Conservation (phyloP, 176 grass and related monocot species). For the Zoysia japonica region DNA sequence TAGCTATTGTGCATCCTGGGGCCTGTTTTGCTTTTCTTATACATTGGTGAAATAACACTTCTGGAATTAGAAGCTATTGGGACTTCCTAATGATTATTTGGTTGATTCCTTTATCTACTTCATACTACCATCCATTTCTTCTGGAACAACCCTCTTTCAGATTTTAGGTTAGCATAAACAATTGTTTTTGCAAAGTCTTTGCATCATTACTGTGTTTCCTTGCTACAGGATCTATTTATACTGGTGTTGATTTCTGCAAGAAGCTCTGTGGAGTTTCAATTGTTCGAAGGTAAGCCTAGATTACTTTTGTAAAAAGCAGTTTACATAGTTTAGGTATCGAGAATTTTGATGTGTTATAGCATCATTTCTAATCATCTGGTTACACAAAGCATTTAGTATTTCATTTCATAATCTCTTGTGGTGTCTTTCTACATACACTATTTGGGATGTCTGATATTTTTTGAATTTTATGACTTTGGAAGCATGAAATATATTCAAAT, state of each 20-base stretch:
- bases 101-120: conserved; percentile 11
- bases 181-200: conserved; percentile 6
- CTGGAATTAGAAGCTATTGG: conserved; percentile 6
- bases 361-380: not conserved
- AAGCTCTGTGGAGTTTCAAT: conserved; percentile 90
- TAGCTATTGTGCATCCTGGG: conserved; percentile 7
- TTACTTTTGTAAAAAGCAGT: conserved; percentile 13
- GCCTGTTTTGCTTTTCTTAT: not conserved
- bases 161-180: conserved; percentile 3
- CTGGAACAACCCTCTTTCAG: conserved; percentile 11
- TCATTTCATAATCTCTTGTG: conserved; percentile 6
- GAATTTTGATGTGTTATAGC: conserved; percentile 16
- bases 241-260: conserved; percentile 84
- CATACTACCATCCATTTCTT: not conserved
- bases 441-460: not conserved
- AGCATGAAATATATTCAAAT: not conserved
- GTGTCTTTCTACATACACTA: not conserved
- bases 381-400: conserved; percentile 7
- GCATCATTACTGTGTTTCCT: conserved; percentile 18
- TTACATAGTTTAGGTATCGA: conserved; percentile 1
- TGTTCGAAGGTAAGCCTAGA: conserved; percentile 63
- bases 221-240: conserved; percentile 68
- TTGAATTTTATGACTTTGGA: not conserved
- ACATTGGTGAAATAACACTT: conserved; percentile 23
- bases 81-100: conserved; percentile 15